Evolutionary conservation across 768 basidiomycete species (phyloP).

Genomic region (Mrakia gelida): DNA sequence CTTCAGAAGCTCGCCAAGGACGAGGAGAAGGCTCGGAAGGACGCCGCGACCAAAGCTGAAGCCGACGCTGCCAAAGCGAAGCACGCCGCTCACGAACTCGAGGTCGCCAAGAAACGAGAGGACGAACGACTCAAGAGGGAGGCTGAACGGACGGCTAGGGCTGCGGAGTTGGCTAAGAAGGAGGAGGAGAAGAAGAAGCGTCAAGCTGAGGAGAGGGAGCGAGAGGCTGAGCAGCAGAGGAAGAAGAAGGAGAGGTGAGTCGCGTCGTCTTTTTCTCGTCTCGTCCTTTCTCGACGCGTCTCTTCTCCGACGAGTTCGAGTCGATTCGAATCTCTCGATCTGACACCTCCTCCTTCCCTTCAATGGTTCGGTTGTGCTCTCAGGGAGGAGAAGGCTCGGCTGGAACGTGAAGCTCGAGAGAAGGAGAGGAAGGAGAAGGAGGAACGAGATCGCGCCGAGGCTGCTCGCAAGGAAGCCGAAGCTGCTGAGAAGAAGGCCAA

Average conservation of each 20-base stretch:
- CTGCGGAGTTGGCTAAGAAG: conserved; percentile 67
- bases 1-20: conserved; percentile 90
- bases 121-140: conserved; percentile 82
- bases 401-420: conserved; percentile 31
- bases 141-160: conserved; percentile 52
- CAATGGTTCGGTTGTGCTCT: conserved; percentile 34
- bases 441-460: conserved; percentile 28
- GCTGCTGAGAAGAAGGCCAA: conserved; percentile 51
- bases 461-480: conserved; percentile 21
- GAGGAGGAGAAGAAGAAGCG: conserved; percentile 72
- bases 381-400: conserved; percentile 55
- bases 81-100: conserved; percentile 72
- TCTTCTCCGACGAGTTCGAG: background rate
- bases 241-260: conserved; percentile 45
- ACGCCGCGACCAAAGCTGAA: conserved; percentile 62
- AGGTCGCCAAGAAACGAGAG: conserved; percentile 71
- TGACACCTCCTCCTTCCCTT: background rate
- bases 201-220: conserved; percentile 73
- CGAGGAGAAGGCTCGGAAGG: conserved; percentile 75
- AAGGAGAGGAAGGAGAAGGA: conserved; percentile 33
- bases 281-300: background rate
- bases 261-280: background rate
- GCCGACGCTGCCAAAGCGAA: conserved; percentile 71
- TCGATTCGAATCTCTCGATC: background rate
- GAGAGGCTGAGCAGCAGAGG: conserved; percentile 70